Evolutionary conservation across 1,139 yeast genomes (phyloP), one percentile per base, ranked within the genome.

Genomic region (Candida sanyaensis): DNA sequence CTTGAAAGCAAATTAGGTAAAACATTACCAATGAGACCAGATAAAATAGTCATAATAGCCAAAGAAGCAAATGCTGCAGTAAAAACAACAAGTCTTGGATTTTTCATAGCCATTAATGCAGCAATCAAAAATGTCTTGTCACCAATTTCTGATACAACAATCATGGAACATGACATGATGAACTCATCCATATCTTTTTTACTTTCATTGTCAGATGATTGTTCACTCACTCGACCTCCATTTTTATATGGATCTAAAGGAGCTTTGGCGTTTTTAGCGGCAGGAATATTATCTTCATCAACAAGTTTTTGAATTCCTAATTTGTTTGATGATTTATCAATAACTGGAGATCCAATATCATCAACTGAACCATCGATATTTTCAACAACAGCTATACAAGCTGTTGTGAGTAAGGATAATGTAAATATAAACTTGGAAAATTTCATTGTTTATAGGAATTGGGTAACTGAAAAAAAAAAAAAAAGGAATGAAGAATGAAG

Each of bases 101-200:
- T 86, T 63, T 89, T 87, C 99, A 95, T 93, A 32, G 99, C 97
- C 97, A 93, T 91, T 56, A 93, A 78, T 2, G 98, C 98, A 28
- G 99, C 97, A 58, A 95, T 91, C 57, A 93, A 78, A 63, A 93
- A 93, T 0, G 99, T 93, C 71, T 93, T 95, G 68, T 93, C 99
- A 49, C 99, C 99, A 52, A 95, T 85, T 67, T 93, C 99, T 27
- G 96, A 88, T 28, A 91, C 88, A 38, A 89, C 72, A 62, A 93
- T 93, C 99, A 93, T 93, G 4, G 91, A 82, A 13, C 83, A 67
- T 1, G 92, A 79, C 84, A 86, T 79, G 46, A 84, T 52, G 56
- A 86, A 83, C 8, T 88, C 81, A n/a, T 57, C 61, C 5, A 44
- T 37, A 27, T 52, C 58, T n/a, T 54, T 57, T n/a, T 51, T 52